These are phyloP conservation scores for Blattamonas nauphoetae DNA, from an alignment of 78 protist genomes.

Conservation along the genomic window DNA sequence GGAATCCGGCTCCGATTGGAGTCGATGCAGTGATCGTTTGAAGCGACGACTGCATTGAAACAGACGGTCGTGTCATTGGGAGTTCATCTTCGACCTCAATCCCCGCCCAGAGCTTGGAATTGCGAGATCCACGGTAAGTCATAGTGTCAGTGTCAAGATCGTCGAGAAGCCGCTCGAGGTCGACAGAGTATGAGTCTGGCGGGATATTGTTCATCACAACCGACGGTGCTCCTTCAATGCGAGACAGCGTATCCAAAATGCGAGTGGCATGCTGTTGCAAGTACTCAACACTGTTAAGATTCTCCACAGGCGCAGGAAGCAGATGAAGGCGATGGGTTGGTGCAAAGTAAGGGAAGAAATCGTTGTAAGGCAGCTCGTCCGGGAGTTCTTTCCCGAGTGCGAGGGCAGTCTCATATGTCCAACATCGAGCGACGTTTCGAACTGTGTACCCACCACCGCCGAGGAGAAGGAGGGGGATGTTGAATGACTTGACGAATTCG, in stretches of 20 bases:
- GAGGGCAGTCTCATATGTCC: slow-evolving; percentile 88
- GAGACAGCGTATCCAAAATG: slow-evolving; percentile 25
- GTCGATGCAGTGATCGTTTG: too few species aligned
- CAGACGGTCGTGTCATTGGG: too few species aligned
- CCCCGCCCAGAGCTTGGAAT: too few species aligned
- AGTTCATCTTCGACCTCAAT: too few species aligned
- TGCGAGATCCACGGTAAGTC: too few species aligned
- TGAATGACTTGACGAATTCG: slow-evolving; percentile 54
- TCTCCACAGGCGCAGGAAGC: slow-evolving; percentile 62
- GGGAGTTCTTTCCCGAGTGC: slow-evolving; percentile 8
- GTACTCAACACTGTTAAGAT: slow-evolving; percentile 61
- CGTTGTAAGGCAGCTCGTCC: slow-evolving; percentile 78
- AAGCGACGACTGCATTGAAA: too few species aligned
- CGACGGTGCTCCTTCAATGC: slow-evolving; percentile 45
- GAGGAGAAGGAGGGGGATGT: slow-evolving; percentile 76
- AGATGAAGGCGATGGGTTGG: slow-evolving; percentile 79
- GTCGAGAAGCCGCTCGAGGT: neutral
- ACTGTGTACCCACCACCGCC: slow-evolving; percentile 99
- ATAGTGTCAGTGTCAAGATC: neutral
- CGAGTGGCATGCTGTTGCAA: slow-evolving; percentile 38
- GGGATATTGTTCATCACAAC: slow-evolving; percentile 45
- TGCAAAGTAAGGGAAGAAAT: slow-evolving; percentile 82
- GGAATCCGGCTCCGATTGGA: too few species aligned
- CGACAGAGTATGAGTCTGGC: slow-evolving; percentile 18
- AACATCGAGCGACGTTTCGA: slow-evolving; percentile 93